Conservation (phyloP, 225 moss, liverwort and hornwort genomes). For the Pseudoscleropodium purum region DNA sequence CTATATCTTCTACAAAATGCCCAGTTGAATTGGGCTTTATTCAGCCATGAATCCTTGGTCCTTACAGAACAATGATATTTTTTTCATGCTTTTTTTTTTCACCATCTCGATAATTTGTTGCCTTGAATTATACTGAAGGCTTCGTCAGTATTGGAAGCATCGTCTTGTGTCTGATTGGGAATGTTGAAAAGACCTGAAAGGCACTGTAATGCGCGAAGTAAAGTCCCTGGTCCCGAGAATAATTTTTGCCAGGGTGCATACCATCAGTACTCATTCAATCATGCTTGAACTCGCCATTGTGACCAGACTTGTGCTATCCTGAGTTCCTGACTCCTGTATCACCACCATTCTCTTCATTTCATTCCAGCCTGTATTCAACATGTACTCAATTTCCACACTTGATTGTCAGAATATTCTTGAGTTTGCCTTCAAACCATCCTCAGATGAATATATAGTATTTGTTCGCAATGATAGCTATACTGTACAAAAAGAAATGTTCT, state of each 20-base stretch:
- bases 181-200: not conserved
- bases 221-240: not conserved
- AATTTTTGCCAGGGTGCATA: not conserved
- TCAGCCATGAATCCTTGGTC: too few relatives aligned
- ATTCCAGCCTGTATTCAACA: not conserved
- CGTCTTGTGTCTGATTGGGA: not conserved
- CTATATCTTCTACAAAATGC: not conserved
- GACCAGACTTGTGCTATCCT: not conserved
- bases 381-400: too few relatives aligned
- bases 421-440: too few relatives aligned
- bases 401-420: not conserved
- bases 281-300: not conserved
- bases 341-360: not conserved
- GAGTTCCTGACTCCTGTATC: not conserved
- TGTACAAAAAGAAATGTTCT: too few relatives aligned
- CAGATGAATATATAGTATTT: not conserved
- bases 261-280: not conserved
- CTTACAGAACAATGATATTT: not conserved
- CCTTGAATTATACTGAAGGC: not conserved
- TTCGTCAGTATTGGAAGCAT: not conserved
- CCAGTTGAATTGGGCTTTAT: not conserved
- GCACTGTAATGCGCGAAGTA: not conserved
- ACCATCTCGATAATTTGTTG: not conserved
- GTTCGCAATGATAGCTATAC: not conserved
- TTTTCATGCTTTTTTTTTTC: not conserved